Conservation (phyloP, 139 green algal genomes). For the Gonium pectorale region DNA sequence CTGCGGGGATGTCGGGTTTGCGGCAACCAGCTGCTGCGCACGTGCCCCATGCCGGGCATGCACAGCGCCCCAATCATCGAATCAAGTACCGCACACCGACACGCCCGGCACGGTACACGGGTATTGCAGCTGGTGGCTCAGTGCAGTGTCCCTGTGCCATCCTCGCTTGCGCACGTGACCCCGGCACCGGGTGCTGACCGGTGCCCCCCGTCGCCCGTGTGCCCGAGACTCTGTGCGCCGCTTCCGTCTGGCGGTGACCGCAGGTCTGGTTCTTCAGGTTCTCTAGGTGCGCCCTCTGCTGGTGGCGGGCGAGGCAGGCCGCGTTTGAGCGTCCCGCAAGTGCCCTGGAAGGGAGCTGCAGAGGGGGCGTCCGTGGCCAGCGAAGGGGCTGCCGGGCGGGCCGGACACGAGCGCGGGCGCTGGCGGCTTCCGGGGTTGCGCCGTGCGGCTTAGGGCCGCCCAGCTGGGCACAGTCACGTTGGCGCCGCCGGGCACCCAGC, state of each 20-base stretch:
- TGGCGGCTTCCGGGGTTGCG: not conserved
- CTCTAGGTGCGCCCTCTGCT: not conserved
- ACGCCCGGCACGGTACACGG: not conserved
- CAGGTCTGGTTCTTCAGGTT: conserved; percentile 42
- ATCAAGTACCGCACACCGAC: not conserved
- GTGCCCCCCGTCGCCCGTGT: not conserved
- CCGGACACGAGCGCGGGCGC: not conserved
- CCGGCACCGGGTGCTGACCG: too few relatives aligned
- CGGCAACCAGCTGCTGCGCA: not conserved
- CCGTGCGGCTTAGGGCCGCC: too few relatives aligned
- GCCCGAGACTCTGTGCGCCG: not conserved
- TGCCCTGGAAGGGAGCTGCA: too few relatives aligned
- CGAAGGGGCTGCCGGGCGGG: too few relatives aligned
- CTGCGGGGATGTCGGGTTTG: not conserved
- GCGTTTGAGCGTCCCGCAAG: not conserved
- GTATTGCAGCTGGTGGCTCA: not conserved
- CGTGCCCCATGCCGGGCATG: too few relatives aligned
- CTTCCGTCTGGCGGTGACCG: too few relatives aligned
- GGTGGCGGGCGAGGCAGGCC: not conserved
- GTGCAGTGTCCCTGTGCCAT: not conserved
- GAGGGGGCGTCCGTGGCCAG: too few relatives aligned
- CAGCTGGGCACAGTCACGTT: too few relatives aligned
- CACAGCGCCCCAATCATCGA: not conserved
- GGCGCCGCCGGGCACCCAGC: too few relatives aligned
- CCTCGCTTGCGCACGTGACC: too few relatives aligned